phyloP scores from a whole-genome alignment of 352 stramenopile species.

The Globisporangium camurandrum region DNA sequence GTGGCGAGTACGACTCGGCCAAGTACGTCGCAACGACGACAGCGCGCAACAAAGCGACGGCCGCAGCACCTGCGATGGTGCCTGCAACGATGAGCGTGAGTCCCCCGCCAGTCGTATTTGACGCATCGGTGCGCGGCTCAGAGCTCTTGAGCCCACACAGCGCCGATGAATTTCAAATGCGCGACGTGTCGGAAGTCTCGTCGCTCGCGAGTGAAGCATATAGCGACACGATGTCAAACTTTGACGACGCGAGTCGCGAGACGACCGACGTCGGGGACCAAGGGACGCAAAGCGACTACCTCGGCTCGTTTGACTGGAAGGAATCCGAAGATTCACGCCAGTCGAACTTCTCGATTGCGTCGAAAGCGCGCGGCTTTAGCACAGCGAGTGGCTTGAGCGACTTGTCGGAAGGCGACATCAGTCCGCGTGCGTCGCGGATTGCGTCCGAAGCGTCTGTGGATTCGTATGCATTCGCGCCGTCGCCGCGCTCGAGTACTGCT shows the following conservation, averaged over 20 bases:
- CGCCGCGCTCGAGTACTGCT: slow-evolving; percentile 30
- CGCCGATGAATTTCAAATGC: slow-evolving; percentile 18
- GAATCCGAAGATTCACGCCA: slow-evolving; percentile 24
- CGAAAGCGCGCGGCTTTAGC: slow-evolving; percentile 35
- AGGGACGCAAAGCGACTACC: too few species aligned
- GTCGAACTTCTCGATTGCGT: slow-evolving; percentile 16
- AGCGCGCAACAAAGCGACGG: slow-evolving; percentile 27
- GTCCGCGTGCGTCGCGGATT: slow-evolving; percentile 29
- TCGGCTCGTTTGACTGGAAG: slow-evolving; percentile 39
- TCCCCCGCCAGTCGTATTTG: slow-evolving; percentile 24
- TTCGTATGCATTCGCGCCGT: slow-evolving; percentile 62
- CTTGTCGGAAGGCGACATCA: slow-evolving; percentile 38
- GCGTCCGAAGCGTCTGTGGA: slow-evolving; percentile 65
- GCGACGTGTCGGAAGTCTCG: slow-evolving; percentile 38
- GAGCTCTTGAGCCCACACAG: slow-evolving; percentile 29
- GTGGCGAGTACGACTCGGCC: slow-evolving; percentile 12
- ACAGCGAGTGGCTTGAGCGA: slow-evolving; percentile 30
- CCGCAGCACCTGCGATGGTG: too few species aligned
- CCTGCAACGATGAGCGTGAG: slow-evolving; percentile 28
- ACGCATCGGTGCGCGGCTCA: slow-evolving; percentile 30
- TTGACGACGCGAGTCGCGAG: slow-evolving; percentile 34
- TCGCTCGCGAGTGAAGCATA: slow-evolving; percentile 34
- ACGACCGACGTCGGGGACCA: slow-evolving; percentile 18
- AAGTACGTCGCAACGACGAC: slow-evolving; percentile 46
- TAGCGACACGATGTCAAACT: slow-evolving; percentile 43